Evolutionary conservation across 345 rosid species (phyloP).

Genomic region (Rhizophora mangle): DNA sequence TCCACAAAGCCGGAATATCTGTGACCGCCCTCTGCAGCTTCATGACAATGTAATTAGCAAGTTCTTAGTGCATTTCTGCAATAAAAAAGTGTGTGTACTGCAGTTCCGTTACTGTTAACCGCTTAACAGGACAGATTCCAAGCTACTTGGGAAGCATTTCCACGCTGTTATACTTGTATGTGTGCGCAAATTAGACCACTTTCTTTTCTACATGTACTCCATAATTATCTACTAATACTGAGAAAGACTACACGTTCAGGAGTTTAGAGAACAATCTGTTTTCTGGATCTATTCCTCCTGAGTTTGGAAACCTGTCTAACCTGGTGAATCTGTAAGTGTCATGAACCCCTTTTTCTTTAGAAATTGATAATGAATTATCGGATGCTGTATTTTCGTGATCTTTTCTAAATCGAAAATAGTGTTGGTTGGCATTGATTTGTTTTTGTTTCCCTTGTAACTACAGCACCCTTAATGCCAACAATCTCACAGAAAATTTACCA

Average conservation of each 20-base stretch:
- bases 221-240: not conserved
- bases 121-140: slow-evolving; percentile 45
- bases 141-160: slow-evolving; percentile 34
- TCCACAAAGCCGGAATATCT: slow-evolving; percentile 27
- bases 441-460: not conserved
- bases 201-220: not conserved
- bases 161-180: slow-evolving; percentile 22
- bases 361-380: not conserved
- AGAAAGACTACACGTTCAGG: slow-evolving; percentile 1
- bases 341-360: not conserved
- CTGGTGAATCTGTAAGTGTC: slow-evolving; percentile 7
- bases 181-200: not conserved
- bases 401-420: too few relatives aligned
- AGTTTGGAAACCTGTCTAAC: slow-evolving; percentile 12
- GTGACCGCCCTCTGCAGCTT: slow-evolving; percentile 11
- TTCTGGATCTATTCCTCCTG: slow-evolving; percentile 10
- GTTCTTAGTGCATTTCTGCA: not conserved
- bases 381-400: not conserved
- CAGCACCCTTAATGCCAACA: slow-evolving; percentile 23
- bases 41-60: too few relatives aligned
- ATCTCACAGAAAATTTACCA: slow-evolving; percentile 22
- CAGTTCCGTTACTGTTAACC: slow-evolving; percentile 43
- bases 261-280: slow-evolving; percentile 11
- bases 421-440: not conserved
- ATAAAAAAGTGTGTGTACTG: not conserved